Evolutionary conservation across 2,329 filamentous ascomycete species (phyloP).

Genomic region (Exophiala sp.): DNA sequence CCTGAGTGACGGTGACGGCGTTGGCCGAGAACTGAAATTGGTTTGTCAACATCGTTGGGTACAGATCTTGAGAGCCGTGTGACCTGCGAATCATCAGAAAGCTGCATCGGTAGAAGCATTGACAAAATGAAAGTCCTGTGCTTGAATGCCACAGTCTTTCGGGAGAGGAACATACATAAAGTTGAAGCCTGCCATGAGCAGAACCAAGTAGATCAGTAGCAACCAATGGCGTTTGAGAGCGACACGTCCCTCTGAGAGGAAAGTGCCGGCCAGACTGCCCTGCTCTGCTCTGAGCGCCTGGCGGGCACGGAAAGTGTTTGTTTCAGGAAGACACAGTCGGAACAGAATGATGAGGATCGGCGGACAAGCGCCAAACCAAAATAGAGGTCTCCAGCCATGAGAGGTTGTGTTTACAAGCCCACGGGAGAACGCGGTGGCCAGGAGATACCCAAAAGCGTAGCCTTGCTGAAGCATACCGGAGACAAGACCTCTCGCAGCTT

Average conservation of each 20-base stretch:
- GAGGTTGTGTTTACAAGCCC: slow-evolving; percentile 63
- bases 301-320: slow-evolving; percentile 64
- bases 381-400: slow-evolving; percentile 79
- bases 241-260: slow-evolving; percentile 72
- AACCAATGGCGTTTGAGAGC: slow-evolving; percentile 78
- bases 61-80: slow-evolving; percentile 57
- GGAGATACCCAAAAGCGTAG: slow-evolving; percentile 63
- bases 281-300: slow-evolving; percentile 59
- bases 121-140: neutral
- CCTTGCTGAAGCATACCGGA: slow-evolving; percentile 61
- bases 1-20: slow-evolving; percentile 65
- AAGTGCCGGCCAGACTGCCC: slow-evolving; percentile 62
- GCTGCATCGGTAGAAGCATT: neutral
- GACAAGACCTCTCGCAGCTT: slow-evolving; percentile 56
- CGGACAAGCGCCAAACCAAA: slow-evolving; percentile 82
- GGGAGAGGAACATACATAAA: slow-evolving; percentile 59
- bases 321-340: slow-evolving; percentile 76
- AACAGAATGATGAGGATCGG: slow-evolving; percentile 77
- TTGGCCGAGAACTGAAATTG: slow-evolving; percentile 54
- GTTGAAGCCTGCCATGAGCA: slow-evolving; percentile 89
- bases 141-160: slow-evolving; percentile 8
- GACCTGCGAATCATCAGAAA: neutral
- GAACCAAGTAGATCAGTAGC: slow-evolving; percentile 73
- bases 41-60: slow-evolving; percentile 59
- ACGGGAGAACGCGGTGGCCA: slow-evolving; percentile 54